Evolutionary conservation across 75 land plant genomes (phyloP), one percentile per base, ranked within the genome.

Genomic region (Picea sitchensis): DNA sequence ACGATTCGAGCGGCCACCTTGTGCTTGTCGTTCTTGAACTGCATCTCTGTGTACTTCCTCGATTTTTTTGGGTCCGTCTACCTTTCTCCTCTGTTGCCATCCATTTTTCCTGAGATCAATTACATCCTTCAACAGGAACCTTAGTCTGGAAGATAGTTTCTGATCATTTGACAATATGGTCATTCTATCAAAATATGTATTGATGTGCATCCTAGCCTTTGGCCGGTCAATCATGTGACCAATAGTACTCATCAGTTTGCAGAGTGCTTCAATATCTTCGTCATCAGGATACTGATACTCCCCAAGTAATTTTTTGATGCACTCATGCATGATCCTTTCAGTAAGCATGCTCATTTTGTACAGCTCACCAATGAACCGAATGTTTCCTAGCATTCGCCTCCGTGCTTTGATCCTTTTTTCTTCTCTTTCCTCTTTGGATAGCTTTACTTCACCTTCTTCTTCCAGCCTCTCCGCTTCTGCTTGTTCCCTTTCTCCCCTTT

Each of bases 1-100:
- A 77, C 96, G 96, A 68, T 86, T 78, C 58, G 86, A 78, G 58
- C 94, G 86, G 65, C 90, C 86, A 72, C 89, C 58, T 76, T 91
- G 92, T 59, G 90, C 86, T 63, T 90, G 90, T 8, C 90, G 80
- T 59, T 92, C 92, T 61, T 94, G 94, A 63, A 90, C 95, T 60
- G 99, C 99, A 89, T 96, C 99, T 65, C 98, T 85, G 80, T 92
- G 99, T 44, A 96, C 95, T 72, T 96, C 98, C 61, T 96, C 98
- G 72, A 96, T 96, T 82, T 91, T 96, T 83, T 94, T 96, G 11
- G 99, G 99, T 0, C 98, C 99, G 68, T 96, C 99, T 73, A 94
- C 93, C 83, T 94, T 94, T 76, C 98, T 87, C 80, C 99, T 88
- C 82, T 92, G 95, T 63, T 92, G 99, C 99, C 99, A 96, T 38